Evolutionary conservation across 495 filamentous ascomycete genomes (phyloP).

Genomic region (Xylaria nigripes): DNA sequence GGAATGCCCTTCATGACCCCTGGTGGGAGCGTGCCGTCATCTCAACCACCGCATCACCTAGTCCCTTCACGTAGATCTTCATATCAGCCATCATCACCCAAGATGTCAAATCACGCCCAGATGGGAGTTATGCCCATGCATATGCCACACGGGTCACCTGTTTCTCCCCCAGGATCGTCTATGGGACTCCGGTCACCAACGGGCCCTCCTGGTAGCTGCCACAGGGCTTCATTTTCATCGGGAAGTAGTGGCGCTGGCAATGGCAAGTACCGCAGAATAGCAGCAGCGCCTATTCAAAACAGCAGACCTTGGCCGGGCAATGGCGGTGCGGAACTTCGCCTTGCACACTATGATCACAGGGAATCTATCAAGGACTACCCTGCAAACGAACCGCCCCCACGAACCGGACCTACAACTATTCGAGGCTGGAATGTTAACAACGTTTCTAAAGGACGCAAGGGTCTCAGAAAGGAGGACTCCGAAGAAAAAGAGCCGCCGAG

Average conservation of each 20-base stretch:
- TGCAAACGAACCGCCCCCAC: slow-evolving; percentile 36
- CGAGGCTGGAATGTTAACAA: slow-evolving; percentile 44
- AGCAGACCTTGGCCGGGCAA: slow-evolving; percentile 35
- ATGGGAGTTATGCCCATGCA: slow-evolving; percentile 14
- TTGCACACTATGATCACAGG: slow-evolving; percentile 41
- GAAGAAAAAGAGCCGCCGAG: slow-evolving; percentile 27
- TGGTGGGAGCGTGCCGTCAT: slow-evolving; percentile 10
- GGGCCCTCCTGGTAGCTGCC: slow-evolving; percentile 10
- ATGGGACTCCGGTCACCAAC: slow-evolving; percentile 18
- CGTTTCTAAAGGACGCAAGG: slow-evolving; percentile 22
- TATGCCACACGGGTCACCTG: slow-evolving; percentile 20
- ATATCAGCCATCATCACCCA: slow-evolving; percentile 20
- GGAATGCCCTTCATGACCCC: slow-evolving; percentile 4
- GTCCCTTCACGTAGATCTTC: slow-evolving; percentile 11
- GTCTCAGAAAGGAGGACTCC: slow-evolving; percentile 20
- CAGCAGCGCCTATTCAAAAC: slow-evolving; percentile 40
- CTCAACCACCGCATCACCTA: slow-evolving; percentile 8
- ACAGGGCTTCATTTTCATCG: slow-evolving; percentile 21
- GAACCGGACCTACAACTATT: slow-evolving; percentile 39
- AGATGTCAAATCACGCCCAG: slow-evolving; percentile 13
- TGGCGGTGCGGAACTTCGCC: slow-evolving; percentile 35
- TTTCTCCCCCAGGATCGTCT: slow-evolving; percentile 17
- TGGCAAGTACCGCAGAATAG: slow-evolving; percentile 39
- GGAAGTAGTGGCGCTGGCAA: slow-evolving; percentile 23
- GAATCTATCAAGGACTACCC: slow-evolving; percentile 41